Conservation (phyloP, 345 rosid species). For the Cardamine chenopodiifolia region DNA sequence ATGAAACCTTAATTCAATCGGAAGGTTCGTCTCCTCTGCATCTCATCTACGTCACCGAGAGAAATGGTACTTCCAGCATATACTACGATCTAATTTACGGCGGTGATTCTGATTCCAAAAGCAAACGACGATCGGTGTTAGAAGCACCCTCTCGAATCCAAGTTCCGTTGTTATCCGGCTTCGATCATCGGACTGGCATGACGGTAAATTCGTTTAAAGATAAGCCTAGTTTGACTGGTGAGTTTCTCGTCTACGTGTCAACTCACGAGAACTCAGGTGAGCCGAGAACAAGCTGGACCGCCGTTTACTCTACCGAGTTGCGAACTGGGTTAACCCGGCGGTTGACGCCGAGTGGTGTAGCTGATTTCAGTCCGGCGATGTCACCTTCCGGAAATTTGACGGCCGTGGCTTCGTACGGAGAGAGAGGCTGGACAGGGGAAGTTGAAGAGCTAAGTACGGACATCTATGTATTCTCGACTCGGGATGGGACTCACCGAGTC, state of each 20-base stretch:
- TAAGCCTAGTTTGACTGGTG: conserved; percentile 62
- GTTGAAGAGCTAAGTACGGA: conserved; percentile 75
- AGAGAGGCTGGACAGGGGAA: conserved; percentile 72
- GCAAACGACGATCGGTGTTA: conserved; percentile 51
- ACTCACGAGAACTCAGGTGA: conserved; percentile 70
- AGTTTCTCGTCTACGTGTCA: conserved; percentile 66
- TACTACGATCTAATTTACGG: conserved; percentile 60
- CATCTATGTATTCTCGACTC: conserved; percentile 70
- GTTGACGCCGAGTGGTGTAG: conserved; percentile 65
- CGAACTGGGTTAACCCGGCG: conserved; percentile 62
- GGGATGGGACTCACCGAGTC: conserved; percentile 70
- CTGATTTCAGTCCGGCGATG: conserved; percentile 85
- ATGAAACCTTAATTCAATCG: conserved; percentile 35
- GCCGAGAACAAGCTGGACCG: conserved; percentile 80
- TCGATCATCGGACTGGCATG: conserved; percentile 38
- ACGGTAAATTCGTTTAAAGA: conserved; percentile 68
- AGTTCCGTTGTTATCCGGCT: conserved; percentile 50
- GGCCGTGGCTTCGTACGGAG: conserved; percentile 79
- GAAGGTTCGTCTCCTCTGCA: conserved; percentile 46
- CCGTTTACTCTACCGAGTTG: conserved; percentile 72
- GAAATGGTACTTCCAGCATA: conserved; percentile 62
- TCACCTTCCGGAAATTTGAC: conserved; percentile 77
- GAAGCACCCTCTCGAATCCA: conserved; percentile 53
- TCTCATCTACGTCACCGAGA: conserved; percentile 75
- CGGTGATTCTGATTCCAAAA: background rate